Base-by-base conservation (phyloP, 1,284 basidiomycete species). In the Trichosporon asahii region DNA sequence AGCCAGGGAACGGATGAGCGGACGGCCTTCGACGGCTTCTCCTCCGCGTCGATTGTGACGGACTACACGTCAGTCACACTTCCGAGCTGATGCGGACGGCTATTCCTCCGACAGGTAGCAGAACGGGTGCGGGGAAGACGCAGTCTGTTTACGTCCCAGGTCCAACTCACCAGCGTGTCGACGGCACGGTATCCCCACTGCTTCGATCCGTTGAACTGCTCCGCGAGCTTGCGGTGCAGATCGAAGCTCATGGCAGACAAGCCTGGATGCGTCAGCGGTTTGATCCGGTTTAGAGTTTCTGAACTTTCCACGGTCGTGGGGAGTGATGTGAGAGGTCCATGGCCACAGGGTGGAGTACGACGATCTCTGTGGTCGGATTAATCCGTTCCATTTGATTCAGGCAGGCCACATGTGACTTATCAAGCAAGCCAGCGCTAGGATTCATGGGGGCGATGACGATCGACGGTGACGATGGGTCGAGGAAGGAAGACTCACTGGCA, bases 181-280 rank as follows among this genome's bases (percentile, higher is more conserved):
- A 88, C 84, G 86, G 83, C 88, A 84, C 95, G 86, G 87, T 93
- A 97, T 0, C 93, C 93, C 94, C 93, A 97, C 27, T 89, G 85
- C 60, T 89, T 85, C 21, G 85, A 83, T 0, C 95, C 94, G 66
- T 87, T 85, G 79, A 92, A 89, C 76, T 90, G 86, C 66, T 89
- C 83, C 0, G 94, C 92, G 9, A 98, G 87, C 60, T 88, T 86
- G 72, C 89, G 86, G 80, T 97, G 94, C 75, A 97, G 89, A 7
- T 85, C 78, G 79, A 91, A 97, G 6, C 92, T 94, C 61, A 95
- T 86, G 55, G 87, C 84, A 5, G 91, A 90, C 21, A 96, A 85
- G 46, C 85, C 85, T 49, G 80, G 6, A 68, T 35, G 55, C 11
- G 67, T 73, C 15, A 73, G 69, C 60, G 21, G 18, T 21, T 25